These are phyloP conservation scores for Russula earlei DNA, from an alignment of 768 basidiomycete genomes.

Conservation along the genomic window DNA sequence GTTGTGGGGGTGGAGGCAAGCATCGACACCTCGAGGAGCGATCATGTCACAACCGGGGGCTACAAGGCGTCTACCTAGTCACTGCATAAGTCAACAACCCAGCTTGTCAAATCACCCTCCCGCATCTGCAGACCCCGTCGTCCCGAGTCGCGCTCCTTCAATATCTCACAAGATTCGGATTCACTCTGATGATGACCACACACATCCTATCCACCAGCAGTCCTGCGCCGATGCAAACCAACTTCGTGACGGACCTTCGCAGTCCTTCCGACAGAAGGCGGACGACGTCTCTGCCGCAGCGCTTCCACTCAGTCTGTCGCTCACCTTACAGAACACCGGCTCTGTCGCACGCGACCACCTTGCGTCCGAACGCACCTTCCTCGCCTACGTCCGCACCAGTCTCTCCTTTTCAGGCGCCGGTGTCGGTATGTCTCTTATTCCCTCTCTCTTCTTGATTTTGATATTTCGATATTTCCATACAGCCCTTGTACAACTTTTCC, in stretches of 20 bases:
- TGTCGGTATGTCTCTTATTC: constrained; percentile 31
- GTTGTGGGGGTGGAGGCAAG: too few species aligned
- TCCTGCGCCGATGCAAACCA: neutral
- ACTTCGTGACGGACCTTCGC: neutral
- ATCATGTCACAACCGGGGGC: too few species aligned
- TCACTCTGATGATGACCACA: neutral
- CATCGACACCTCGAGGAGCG: too few species aligned
- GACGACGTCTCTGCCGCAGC: neutral
- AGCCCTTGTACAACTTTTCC: constrained; percentile 43
- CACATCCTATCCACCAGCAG: neutral
- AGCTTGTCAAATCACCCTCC: too few species aligned
- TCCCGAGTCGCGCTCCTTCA: neutral
- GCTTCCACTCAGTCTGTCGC: constrained; percentile 10
- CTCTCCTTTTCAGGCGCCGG: constrained; percentile 40
- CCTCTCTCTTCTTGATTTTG: neutral
- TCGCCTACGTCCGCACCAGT: constrained; percentile 44
- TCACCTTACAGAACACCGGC: constrained; percentile 37
- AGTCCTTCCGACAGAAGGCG: neutral
- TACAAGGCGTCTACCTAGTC: too few species aligned
- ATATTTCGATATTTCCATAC: neutral
- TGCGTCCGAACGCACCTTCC: constrained; percentile 41
- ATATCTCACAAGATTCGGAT: neutral
- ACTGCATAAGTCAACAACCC: too few species aligned
- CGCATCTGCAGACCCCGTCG: too few species aligned
- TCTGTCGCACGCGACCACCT: constrained; percentile 45